These are phyloP conservation scores for Wickerhamomyces kurtzmanii DNA, from an alignment of 805 yeast genomes.

Conservation along the genomic window DNA sequence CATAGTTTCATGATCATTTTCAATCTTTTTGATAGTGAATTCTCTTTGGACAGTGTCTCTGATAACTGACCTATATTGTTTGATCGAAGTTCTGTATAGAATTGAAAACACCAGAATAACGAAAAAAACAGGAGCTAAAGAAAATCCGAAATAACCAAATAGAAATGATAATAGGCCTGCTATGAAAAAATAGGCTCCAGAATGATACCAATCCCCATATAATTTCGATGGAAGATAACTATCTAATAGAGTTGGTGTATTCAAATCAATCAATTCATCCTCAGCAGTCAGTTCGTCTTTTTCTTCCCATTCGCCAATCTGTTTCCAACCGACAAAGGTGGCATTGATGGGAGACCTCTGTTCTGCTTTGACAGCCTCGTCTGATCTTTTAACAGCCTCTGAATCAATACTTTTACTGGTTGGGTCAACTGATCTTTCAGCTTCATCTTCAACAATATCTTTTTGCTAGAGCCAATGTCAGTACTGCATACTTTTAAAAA, in stretches of 20 bases:
- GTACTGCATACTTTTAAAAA: not conserved
- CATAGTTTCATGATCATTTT: constrained; percentile 85
- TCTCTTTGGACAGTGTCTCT: constrained; percentile 84
- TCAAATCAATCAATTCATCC: constrained; percentile 66
- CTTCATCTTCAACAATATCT: constrained; percentile 9
- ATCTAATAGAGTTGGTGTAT: constrained; percentile 67
- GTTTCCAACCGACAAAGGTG: constrained; percentile 88
- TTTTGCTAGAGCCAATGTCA: constrained; percentile 8
- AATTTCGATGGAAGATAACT: constrained; percentile 61
- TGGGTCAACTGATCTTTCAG: constrained; percentile 2
- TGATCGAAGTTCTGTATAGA: constrained; percentile 74
- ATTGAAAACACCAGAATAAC: constrained; percentile 52
- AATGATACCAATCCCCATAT: constrained; percentile 96
- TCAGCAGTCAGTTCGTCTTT: constrained; percentile 52
- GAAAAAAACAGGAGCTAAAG: constrained; percentile 74
- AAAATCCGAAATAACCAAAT: constrained; percentile 67
- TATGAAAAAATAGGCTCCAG: constrained; percentile 57
- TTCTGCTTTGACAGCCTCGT: constrained; percentile 13
- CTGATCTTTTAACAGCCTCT: constrained; percentile 13
- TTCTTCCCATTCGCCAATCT: constrained; percentile 80
- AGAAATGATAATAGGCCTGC: constrained; percentile 71
- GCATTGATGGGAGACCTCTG: constrained; percentile 46
- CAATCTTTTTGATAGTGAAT: constrained; percentile 69
- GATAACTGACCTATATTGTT: constrained; percentile 64
- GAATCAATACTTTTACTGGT: constrained; percentile 4